Evolutionary conservation across 345 rosid genomes (phyloP).

Genomic region (Erysimum cheiranthoides): DNA sequence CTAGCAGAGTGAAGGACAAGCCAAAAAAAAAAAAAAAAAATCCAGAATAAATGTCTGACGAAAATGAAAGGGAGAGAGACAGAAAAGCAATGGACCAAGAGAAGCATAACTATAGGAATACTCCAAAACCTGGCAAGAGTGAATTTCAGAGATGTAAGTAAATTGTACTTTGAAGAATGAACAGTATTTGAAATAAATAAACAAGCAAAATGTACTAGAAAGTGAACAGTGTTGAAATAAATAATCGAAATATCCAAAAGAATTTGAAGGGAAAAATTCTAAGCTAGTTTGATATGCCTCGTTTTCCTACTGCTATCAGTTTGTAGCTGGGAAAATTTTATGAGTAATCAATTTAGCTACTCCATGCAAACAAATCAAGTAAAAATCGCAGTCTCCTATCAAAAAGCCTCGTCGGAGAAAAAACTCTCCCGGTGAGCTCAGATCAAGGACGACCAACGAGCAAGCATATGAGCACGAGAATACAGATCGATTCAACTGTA

Average conservation of each 20-base stretch:
- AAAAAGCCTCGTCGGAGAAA: conserved; percentile 16
- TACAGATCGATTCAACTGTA: conserved; percentile 35
- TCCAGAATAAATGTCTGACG: conserved; percentile 13
- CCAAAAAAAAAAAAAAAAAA: conserved; percentile 14
- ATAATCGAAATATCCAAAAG: conserved; percentile 1
- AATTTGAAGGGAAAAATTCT: neutral
- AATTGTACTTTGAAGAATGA: conserved; percentile 18
- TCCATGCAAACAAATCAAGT: conserved; percentile 30
- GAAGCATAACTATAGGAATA: conserved; percentile 17
- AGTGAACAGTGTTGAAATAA: conserved; percentile 9
- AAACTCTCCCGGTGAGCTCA: conserved; percentile 17
- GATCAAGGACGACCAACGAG: neutral
- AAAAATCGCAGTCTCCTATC: neutral
- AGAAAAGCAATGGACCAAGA: conserved; percentile 25
- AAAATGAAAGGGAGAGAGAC: neutral
- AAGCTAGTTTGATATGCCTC: conserved; percentile 1
- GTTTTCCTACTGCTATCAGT: neutral
- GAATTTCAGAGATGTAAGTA: conserved; percentile 28
- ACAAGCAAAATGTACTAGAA: too few relatives aligned
- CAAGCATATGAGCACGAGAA: conserved; percentile 7
- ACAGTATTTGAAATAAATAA: conserved; percentile 11
- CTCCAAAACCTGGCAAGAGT: neutral
- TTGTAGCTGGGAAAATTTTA: neutral
- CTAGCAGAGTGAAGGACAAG: conserved; percentile 32
- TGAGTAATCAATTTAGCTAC: conserved; percentile 15